Conservation (phyloP, 225 moss, liverwort and hornwort species). For the Antitrichia curtipendula region DNA sequence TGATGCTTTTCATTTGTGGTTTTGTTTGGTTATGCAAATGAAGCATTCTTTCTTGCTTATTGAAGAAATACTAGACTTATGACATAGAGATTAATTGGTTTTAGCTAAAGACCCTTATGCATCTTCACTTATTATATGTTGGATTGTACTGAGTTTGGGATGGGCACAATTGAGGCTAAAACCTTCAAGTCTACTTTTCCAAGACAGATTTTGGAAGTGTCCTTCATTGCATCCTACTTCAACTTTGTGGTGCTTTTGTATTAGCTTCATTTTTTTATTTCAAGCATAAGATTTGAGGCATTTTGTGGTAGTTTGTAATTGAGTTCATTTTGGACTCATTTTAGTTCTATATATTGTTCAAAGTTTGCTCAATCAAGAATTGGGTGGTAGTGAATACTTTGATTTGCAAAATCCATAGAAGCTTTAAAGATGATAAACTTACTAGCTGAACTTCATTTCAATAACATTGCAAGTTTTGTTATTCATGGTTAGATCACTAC, state of each 20-base stretch:
- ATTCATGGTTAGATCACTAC: too few relatives aligned
- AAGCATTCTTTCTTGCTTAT: background rate
- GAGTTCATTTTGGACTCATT: background rate
- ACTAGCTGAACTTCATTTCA: background rate
- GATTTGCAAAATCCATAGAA: background rate
- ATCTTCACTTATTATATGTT: background rate
- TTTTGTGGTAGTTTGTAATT: background rate
- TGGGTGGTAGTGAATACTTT: background rate
- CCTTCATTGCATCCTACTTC: background rate
- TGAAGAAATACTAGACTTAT: background rate
- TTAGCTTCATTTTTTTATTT: background rate
- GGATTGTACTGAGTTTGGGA: rapidly evolving
- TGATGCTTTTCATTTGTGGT: background rate
- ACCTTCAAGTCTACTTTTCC: background rate
- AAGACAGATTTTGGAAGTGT: background rate
- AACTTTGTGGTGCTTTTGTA: background rate
- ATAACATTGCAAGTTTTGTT: background rate
- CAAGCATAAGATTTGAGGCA: background rate
- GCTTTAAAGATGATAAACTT: background rate
- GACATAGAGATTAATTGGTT: background rate
- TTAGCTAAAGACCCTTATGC: background rate
- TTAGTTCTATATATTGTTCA: background rate
- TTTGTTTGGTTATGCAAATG: background rate
- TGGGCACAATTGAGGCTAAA: too few relatives aligned
- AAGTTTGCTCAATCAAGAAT: background rate